phyloP scores from a whole-genome alignment of 78 protist species.

The Speleostelium caveatum region DNA sequence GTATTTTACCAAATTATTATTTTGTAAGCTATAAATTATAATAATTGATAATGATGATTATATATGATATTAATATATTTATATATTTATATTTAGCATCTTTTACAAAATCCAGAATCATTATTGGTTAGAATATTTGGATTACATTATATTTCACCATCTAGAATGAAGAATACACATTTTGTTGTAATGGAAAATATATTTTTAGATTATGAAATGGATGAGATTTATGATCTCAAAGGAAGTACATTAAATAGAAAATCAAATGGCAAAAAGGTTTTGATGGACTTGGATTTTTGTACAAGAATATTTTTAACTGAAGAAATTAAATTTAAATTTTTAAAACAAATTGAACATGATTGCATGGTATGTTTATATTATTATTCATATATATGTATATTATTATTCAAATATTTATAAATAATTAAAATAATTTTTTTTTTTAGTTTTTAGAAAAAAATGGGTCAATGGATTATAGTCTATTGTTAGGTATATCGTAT shows the following conservation, averaged over 20 bases:
- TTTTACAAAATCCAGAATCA: slow-evolving; percentile 61
- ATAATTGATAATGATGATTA: neutral
- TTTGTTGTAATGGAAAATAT: slow-evolving; percentile 74
- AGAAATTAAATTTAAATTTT: slow-evolving; percentile 37
- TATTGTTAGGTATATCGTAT: slow-evolving; percentile 61
- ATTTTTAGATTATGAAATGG: slow-evolving; percentile 25
- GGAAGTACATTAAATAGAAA: slow-evolving; percentile 61
- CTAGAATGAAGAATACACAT: slow-evolving; percentile 58
- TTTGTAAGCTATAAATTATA: neutral
- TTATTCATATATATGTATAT: slow-evolving; percentile 1
- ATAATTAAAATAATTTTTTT: neutral
- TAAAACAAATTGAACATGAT: slow-evolving; percentile 70
- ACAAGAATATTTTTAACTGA: slow-evolving; percentile 43
- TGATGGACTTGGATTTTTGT: slow-evolving; percentile 72
- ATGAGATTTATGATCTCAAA: slow-evolving; percentile 68
- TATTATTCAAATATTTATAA: neutral
- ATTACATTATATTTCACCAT: slow-evolving; percentile 68
- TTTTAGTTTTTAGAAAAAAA: slow-evolving; percentile 62
- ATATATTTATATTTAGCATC: slow-evolving; percentile 8
- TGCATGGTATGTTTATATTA: slow-evolving; percentile 38
- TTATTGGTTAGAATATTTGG: slow-evolving; percentile 53
- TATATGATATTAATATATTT: neutral
- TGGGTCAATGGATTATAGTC: slow-evolving; percentile 60
- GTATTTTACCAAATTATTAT: slow-evolving; percentile 49
- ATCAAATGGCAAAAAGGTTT: slow-evolving; percentile 43